Evolutionary conservation across 169 alveolate species (phyloP), one percentile per base, ranked within the genome.

Genomic region (Cryptosporidium ryanae): DNA sequence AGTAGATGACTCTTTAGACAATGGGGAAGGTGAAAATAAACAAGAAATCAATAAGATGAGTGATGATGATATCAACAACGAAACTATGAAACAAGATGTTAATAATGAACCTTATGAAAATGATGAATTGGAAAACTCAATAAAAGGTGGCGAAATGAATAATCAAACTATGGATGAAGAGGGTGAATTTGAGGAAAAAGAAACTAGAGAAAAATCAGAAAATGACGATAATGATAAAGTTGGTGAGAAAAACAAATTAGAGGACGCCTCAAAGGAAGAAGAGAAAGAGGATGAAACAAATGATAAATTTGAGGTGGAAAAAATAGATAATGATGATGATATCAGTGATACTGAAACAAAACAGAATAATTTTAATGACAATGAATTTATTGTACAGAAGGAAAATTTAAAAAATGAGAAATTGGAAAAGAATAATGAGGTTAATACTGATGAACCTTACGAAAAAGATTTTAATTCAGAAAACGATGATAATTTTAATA

Each of bases 101-200:
- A 68, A 55, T 34, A 27, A n/a, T 0, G 66, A 64, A 7, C 10
- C 2, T 10, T 23, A 64, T 32, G n/a, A n/a, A n/a, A n/a, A n/a
- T n/a, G n/a, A n/a, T n/a, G n/a, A n/a, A n/a, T n/a, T n/a, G n/a
- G n/a, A n/a, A n/a, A n/a, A n/a, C n/a, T n/a, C n/a, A n/a, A n/a
- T n/a, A n/a, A n/a, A n/a, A n/a, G n/a, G n/a, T n/a, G n/a, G n/a
- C n/a, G n/a, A n/a, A n/a, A n/a, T n/a, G n/a, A n/a, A n/a, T n/a
- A n/a, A n/a, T n/a, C n/a, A n/a, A n/a, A n/a, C n/a, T n/a, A n/a
- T n/a, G n/a, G n/a, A n/a, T n/a, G n/a, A n/a, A n/a, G n/a, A n/a
- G n/a, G n/a, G n/a, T n/a, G n/a, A n/a, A n/a, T 15, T 25, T 27
- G 81, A 65, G 21, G 55, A 65, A 34, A 13, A 5, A 18, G 81